These are phyloP conservation scores for Boletus reticuloceps DNA, from an alignment of 768 basidiomycete species.

Conservation along the genomic window DNA sequence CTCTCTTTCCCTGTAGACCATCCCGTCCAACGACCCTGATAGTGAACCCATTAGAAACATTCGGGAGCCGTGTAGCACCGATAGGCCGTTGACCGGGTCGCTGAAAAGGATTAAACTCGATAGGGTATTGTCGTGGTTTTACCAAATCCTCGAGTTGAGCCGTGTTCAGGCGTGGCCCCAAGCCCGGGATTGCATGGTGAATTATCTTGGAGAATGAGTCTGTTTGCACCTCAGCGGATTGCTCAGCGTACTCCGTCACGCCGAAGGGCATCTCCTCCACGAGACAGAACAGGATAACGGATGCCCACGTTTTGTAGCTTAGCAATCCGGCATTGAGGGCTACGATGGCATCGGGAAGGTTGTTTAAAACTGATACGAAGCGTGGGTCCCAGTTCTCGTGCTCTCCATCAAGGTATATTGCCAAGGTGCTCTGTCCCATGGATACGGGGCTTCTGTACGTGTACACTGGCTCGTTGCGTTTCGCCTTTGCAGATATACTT, in stretches of 20 bases:
- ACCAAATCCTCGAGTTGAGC: conserved; percentile 22
- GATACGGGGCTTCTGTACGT: conserved; percentile 36
- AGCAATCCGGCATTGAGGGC: conserved; percentile 40
- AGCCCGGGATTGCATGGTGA: conserved; percentile 21
- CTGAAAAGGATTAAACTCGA: conserved; percentile 34
- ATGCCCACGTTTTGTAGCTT: conserved; percentile 36
- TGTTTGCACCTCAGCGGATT: conserved; percentile 32
- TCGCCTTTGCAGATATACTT: conserved; percentile 31
- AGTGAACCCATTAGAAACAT: conserved; percentile 32
- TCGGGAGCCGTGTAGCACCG: conserved; percentile 26
- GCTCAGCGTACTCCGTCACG: conserved; percentile 37
- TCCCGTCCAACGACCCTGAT: conserved; percentile 26
- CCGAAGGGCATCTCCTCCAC: conserved; percentile 31
- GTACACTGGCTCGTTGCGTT: conserved; percentile 29
- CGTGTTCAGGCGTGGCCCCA: conserved; percentile 23
- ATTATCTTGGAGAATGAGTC: conserved; percentile 31
- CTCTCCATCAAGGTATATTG: conserved; percentile 35
- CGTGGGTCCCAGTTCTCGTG: conserved; percentile 27
- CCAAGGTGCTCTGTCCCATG: conserved; percentile 38
- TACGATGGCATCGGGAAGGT: conserved; percentile 41
- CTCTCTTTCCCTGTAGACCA: neutral
- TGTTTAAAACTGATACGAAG: conserved; percentile 13
- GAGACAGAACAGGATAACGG: conserved; percentile 33
- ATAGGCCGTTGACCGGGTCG: conserved; percentile 32
- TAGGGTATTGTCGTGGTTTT: conserved; percentile 26